Conservation (phyloP, 345 rosid species). For the Melastoma malabathricum region DNA sequence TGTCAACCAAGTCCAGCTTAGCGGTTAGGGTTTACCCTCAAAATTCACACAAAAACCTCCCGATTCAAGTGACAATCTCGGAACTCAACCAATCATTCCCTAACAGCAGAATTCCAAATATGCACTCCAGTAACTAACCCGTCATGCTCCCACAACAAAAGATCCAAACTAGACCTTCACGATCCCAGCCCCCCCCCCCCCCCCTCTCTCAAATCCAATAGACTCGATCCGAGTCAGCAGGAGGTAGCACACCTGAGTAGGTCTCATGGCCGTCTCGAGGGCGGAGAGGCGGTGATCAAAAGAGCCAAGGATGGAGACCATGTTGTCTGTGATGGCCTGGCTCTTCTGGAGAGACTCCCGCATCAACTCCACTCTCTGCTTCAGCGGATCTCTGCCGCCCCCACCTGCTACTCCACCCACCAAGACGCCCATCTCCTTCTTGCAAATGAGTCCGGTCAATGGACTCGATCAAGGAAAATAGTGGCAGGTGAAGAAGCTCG, state of each 20-base stretch:
- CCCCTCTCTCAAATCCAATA: not conserved
- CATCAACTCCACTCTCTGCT: slow-evolving; percentile 68
- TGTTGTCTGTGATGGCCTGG: slow-evolving; percentile 80
- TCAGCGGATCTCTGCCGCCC: slow-evolving; percentile 47
- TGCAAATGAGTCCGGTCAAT: not conserved
- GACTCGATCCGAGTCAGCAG: not conserved
- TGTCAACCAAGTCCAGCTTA: too few species aligned
- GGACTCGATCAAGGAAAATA: too few species aligned
- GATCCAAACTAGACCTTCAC: not conserved
- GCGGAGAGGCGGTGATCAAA: slow-evolving; percentile 97
- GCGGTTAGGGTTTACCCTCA: too few species aligned
- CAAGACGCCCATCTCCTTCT: slow-evolving; percentile 5
- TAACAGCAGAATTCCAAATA: too few species aligned
- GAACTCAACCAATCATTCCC: too few species aligned
- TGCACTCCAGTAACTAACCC: too few species aligned
- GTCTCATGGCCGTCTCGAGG: slow-evolving; percentile 98
- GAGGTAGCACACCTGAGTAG: slow-evolving; percentile 58
- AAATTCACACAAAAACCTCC: too few species aligned
- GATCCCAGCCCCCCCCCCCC: too few species aligned
- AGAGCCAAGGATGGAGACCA: slow-evolving; percentile 86
- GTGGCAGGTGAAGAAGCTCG: too few species aligned
- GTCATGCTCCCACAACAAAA: too few species aligned
- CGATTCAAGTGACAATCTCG: too few species aligned
- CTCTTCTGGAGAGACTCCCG: slow-evolving; percentile 69
- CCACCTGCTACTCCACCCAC: slow-evolving; percentile 21